These are phyloP conservation scores for Aspergillus aculeatinus DNA, from an alignment of 2,329 filamentous ascomycete genomes.

Conservation along the genomic window DNA sequence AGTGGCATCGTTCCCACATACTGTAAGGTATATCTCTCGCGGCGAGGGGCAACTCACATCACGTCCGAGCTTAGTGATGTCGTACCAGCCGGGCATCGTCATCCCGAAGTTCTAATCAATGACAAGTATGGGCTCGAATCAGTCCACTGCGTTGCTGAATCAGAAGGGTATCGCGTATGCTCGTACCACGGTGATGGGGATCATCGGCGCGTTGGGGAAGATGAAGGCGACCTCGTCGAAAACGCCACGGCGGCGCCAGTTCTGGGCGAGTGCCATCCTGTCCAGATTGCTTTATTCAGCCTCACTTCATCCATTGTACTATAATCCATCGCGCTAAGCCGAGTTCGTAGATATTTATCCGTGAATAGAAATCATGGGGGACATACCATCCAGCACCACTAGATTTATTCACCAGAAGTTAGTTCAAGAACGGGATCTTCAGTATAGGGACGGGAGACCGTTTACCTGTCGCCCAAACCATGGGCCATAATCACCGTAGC, in stretches of 20 bases:
- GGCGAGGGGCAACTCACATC: slow-evolving; percentile 32
- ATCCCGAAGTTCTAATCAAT: slow-evolving; percentile 66
- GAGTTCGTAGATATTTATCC: background rate
- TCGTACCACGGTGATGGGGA: slow-evolving; percentile 76
- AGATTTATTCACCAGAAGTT: slow-evolving; percentile 11
- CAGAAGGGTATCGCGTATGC: too few species aligned
- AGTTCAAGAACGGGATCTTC: slow-evolving; percentile 4
- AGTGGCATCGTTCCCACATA: too few species aligned
- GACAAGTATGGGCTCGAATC: background rate
- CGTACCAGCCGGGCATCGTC: slow-evolving; percentile 70
- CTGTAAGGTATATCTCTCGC: too few species aligned
- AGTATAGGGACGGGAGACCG: background rate
- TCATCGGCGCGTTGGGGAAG: slow-evolving; percentile 83
- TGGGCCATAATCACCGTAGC: slow-evolving; percentile 94
- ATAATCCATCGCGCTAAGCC: background rate
- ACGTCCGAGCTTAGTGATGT: slow-evolving; percentile 47
- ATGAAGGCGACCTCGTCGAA: slow-evolving; percentile 92
- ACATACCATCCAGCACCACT: slow-evolving; percentile 52
- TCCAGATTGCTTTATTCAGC: background rate
- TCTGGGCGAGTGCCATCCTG: slow-evolving; percentile 75
- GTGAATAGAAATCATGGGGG: background rate
- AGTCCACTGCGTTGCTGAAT: background rate
- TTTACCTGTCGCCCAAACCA: slow-evolving; percentile 82
- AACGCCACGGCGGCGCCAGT: slow-evolving; percentile 75
- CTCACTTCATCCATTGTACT: background rate